A percentile compares a stretch with the other conserved stretches of the same genome.
These are phyloP conservation scores for Phylloporus arenicola DNA, from an alignment of 768 basidiomycete genomes.

Conservation along the genomic window DNA sequence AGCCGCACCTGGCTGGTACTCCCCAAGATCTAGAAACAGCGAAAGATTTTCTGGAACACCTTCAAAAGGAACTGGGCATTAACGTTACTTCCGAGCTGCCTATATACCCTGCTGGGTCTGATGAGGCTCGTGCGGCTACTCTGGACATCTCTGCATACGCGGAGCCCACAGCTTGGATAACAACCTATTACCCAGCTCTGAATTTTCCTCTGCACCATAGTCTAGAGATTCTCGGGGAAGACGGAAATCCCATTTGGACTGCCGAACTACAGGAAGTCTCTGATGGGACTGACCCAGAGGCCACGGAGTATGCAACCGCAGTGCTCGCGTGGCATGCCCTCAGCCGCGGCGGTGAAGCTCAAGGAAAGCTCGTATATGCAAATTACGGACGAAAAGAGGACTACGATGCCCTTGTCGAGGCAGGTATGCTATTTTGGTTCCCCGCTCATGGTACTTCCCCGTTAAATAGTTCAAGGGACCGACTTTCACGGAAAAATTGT, in stretches of 20 bases:
- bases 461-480: slow-evolving; percentile 36
- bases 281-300: slow-evolving; percentile 61
- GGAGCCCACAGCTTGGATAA: slow-evolving; percentile 54
- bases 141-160: slow-evolving; percentile 38
- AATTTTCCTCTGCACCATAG: slow-evolving; percentile 58
- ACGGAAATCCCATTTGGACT: slow-evolving; percentile 46
- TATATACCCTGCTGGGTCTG: slow-evolving; percentile 54
- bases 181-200: slow-evolving; percentile 69
- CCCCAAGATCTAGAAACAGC: slow-evolving; percentile 53
- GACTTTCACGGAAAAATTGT: slow-evolving; percentile 77
- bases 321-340: slow-evolving; percentile 69
- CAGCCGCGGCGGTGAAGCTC: slow-evolving; percentile 60
- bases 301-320: slow-evolving; percentile 48
- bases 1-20: slow-evolving; percentile 60
- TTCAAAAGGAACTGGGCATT: slow-evolving; percentile 49
- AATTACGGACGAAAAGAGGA: slow-evolving; percentile 59
- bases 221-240: slow-evolving; percentile 49
- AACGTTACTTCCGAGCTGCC: slow-evolving; percentile 29
- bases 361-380: slow-evolving; percentile 52
- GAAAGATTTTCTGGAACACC: slow-evolving; percentile 45
- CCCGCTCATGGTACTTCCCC: background rate
- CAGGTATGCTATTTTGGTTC: slow-evolving; percentile 32
- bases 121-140: slow-evolving; percentile 49
- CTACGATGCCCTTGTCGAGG: slow-evolving; percentile 51
- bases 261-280: slow-evolving; percentile 64